phyloP scores from a whole-genome alignment of 805 yeast species.

The Starmerella bombicola region DNA sequence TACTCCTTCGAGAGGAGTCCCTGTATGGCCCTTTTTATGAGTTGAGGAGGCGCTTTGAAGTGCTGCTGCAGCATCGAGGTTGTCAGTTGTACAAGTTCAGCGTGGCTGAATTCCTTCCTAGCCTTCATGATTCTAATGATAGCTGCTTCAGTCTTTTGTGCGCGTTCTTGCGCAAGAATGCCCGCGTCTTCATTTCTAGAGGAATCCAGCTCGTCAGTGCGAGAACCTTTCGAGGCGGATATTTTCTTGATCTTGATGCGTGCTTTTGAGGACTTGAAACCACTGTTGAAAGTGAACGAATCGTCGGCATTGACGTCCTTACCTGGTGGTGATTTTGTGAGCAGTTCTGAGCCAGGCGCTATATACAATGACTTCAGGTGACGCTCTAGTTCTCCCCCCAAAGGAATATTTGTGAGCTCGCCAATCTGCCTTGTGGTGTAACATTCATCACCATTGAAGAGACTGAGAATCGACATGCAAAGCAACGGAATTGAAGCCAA shows the following conservation, averaged over 20 bases:
- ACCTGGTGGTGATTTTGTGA: conserved; percentile 48
- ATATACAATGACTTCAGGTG: conserved; percentile 75
- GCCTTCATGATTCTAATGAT: conserved; percentile 95
- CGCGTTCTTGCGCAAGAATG: conserved; percentile 60
- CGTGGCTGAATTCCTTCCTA: conserved; percentile 63
- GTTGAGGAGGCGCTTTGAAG: conserved; percentile 72
- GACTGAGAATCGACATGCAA: conserved; percentile 63
- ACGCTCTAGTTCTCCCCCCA: conserved; percentile 49
- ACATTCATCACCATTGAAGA: conserved; percentile 47
- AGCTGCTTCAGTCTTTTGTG: conserved; percentile 70
- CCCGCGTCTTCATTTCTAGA: conserved; percentile 6
- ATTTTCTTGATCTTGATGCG: conserved; percentile 33
- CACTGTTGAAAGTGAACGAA: conserved; percentile 49
- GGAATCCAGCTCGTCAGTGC: conserved; percentile 46
- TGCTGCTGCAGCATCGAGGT: conserved; percentile 67
- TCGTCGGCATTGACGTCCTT: conserved; percentile 33
- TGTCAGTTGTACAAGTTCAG: conserved; percentile 70
- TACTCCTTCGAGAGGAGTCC: conserved; percentile 74
- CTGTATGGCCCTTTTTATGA: conserved; percentile 78
- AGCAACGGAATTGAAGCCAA: conserved; percentile 70
- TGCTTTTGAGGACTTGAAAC: conserved; percentile 39
- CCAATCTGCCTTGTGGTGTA: conserved; percentile 52
- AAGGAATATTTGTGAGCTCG: conserved; percentile 59
- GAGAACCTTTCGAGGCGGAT: conserved; percentile 35
- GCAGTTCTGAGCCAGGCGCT: conserved; percentile 66